Conservation (phyloP, 805 yeast genomes). For the Tanozyma kutaoensis region DNA sequence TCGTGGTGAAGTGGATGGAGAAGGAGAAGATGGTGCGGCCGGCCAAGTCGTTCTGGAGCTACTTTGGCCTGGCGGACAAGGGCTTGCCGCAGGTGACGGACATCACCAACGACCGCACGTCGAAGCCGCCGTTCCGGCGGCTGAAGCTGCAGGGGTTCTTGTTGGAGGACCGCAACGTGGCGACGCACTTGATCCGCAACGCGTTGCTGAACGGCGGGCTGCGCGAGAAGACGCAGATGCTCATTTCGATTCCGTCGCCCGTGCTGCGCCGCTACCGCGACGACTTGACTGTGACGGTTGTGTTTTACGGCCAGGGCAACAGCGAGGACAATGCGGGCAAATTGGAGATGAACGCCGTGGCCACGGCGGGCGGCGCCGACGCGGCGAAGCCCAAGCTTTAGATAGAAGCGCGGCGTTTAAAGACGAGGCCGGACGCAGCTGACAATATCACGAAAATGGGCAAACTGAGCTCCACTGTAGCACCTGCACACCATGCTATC, state of each 20-base stretch:
- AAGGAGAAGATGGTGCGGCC: conserved; percentile 49
- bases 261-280: conserved; percentile 86
- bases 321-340: conserved; percentile 31
- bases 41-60: conserved; percentile 32
- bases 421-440: too few relatives aligned
- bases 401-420: too few relatives aligned
- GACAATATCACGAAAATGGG: too few relatives aligned
- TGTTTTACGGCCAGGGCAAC: conserved; percentile 65
- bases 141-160: conserved; percentile 32
- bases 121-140: conserved; percentile 68
- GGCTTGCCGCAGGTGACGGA: conserved; percentile 54
- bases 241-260: conserved; percentile 86
- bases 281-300: conserved; percentile 91
- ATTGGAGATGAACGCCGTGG: conserved; percentile 41
- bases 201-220: conserved; percentile 83
- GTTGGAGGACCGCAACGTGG: conserved; percentile 75
- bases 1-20: conserved; percentile 91
- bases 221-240: conserved; percentile 75
- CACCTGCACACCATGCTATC: too few relatives aligned
- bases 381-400: conserved; percentile 35
- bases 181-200: conserved; percentile 88
- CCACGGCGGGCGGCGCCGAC: conserved; percentile 44
- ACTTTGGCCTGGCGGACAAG: conserved; percentile 26
- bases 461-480: too few relatives aligned
- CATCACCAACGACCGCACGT: conserved; percentile 41